Evolutionary conservation across 768 basidiomycete genomes (phyloP), one percentile per base, ranked within the genome.

Genomic region (Lactarius hatsudake): DNA sequence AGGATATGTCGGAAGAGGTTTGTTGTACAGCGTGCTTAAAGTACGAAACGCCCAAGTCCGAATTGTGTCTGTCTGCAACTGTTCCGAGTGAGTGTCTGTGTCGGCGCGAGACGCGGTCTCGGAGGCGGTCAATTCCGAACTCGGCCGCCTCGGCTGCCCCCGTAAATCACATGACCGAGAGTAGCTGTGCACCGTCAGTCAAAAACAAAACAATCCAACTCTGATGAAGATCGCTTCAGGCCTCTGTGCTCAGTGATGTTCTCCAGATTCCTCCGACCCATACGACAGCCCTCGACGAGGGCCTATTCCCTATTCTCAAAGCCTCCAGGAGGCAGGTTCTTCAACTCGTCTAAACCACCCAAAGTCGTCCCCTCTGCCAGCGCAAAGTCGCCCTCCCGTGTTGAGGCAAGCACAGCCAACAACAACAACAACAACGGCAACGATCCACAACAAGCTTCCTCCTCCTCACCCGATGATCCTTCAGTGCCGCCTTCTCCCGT

Each of bases 251-350:
- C 13, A 38, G 56, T 30, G 36, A 69, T 70, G 68, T 65, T 71
- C 20, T 68, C 60, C 17, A 63, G 69, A 30, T 62, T 64, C 34
- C n/a, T 70, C 10, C 68, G 57, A 34, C 70, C 68, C 12, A 51
- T 67, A 61, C 65, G 36, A 8, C 54, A 23, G 17, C 9, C 81
- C 26, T 77, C 81, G 18, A 79, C 83, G 58, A 83, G 91, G 73
- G 76, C 84, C 12, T 92, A 90, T 71, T 93, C 88, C 7, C 87
- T 89, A 71, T 93, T 91, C 79, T 88, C 87, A 32, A 91, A 89
- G 73, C 81, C 89, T 1, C 90, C 91, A 3, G 91, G 91, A 23
- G 83, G 82, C 26, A 83, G 91, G 36, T 89, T 87, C 72, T 90
- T 91, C 76, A 87, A 88, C 66, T 86, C 90, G 5, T 78, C 89